A percentile compares a stretch with the other conserved stretches of the same genome.
Evolutionary conservation across 2,329 filamentous ascomycete species (phyloP).

Genomic region (Pseudohalonectria lignicola): DNA sequence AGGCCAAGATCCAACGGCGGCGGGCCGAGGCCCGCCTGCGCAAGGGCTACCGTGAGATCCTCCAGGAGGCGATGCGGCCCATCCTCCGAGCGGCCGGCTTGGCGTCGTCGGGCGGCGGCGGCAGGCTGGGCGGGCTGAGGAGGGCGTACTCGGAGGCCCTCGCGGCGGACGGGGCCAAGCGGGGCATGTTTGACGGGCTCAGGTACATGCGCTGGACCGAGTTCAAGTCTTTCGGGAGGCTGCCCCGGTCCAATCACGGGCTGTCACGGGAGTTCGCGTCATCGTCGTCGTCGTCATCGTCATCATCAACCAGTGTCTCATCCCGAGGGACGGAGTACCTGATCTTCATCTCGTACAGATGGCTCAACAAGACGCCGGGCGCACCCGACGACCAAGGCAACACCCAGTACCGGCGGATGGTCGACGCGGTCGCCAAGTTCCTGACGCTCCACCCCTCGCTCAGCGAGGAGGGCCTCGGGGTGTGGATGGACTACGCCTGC

Average conservation of each 20-base stretch:
- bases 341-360: slow-evolving; percentile 24
- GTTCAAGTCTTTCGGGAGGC: slow-evolving; percentile 12
- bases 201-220: slow-evolving; percentile 17
- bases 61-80: slow-evolving; percentile 23
- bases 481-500: slow-evolving; percentile 20
- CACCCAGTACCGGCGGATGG: slow-evolving; percentile 21
- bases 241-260: slow-evolving; percentile 15
- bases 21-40: slow-evolving; percentile 16
- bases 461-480: neutral
- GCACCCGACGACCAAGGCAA: slow-evolving; percentile 17
- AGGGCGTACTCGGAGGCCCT: neutral
- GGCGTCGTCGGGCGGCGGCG: slow-evolving; percentile 6
- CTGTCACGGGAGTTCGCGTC: slow-evolving; percentile 7
- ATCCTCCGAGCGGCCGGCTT: slow-evolving; percentile 9
- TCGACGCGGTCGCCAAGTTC: slow-evolving; percentile 16
- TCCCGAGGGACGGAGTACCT: too few species aligned
- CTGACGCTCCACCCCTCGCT: slow-evolving; percentile 4
- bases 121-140: slow-evolving; percentile 5
- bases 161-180: slow-evolving; percentile 11
- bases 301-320: too few species aligned
- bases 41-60: slow-evolving; percentile 22
- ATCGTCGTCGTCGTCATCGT: too few species aligned
- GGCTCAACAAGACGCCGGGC: slow-evolving; percentile 12
- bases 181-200: slow-evolving; percentile 14
- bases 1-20: neutral